Evolutionary conservation across 2,329 filamentous ascomycete species (phyloP), one percentile per base, ranked within the genome.

Genomic region (Fusarium napiforme): DNA sequence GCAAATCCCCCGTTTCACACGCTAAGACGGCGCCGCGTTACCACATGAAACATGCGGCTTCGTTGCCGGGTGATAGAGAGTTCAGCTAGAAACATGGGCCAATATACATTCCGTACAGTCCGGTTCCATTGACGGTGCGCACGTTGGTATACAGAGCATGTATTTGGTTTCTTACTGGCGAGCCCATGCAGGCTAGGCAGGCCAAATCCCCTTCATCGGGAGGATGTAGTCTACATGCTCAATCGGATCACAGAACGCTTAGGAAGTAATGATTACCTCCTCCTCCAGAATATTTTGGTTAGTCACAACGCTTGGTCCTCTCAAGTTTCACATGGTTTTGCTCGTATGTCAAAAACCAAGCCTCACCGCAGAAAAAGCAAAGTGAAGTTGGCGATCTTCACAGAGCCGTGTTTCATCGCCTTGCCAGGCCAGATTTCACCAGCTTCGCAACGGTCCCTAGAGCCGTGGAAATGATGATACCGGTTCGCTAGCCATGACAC

Each of bases 11-110:
- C 71, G 30, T 67, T 45, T 59, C 60, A 67, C 62, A 52, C 72
- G 55, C 55, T 74, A 67, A 60, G 40, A 72, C 63, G 39, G 71
- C 47, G 28, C 57, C 34, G 50, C 43, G 40, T 49, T 67, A 36
- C 61, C 71, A 75, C 75, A 77, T 77, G 75, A 77, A 77, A 77
- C 75, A 50, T 56, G 47, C 40, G 53, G 66, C 73, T 70, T 74
- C 53, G 65, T 56, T 61, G 59, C 62, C 45, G 64, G 67, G 64
- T 62, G 52, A 59, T 47, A 23, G 62, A 60, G 49, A 64, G 40
- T 60, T 67, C 50, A 37, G 43, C 42, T 42, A 53, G 43, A 37
- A 56, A 50, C 58, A 30, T 55, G 43, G 36, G 21, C 21, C 37
- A 69, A 50, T 26, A 62, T 45, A 34, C 47, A 50, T 23, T 34